Percentiles rank a stretch among this genome's conserved stretches.
Conservation (phyloP, 1,284 basidiomycete genomes). For the Sporisorium exsertum region DNA sequence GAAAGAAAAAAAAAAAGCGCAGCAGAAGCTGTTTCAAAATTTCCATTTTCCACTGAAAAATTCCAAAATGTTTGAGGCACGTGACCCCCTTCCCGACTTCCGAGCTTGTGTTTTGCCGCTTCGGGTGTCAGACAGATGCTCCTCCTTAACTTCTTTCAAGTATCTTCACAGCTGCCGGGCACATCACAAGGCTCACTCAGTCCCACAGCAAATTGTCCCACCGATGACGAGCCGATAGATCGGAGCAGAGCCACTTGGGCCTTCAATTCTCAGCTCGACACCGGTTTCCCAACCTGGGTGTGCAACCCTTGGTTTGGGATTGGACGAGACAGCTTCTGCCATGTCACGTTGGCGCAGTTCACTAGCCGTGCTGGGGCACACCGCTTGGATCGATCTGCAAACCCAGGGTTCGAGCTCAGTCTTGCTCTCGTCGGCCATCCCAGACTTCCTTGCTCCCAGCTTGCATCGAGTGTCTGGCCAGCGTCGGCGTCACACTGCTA, state of each 20-base stretch:
- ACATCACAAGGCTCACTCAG: background rate
- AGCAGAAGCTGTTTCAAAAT: constrained; percentile 2
- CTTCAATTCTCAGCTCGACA: background rate
- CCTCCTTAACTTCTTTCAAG: background rate
- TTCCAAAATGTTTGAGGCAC: constrained; percentile 1
- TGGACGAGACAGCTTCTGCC: background rate
- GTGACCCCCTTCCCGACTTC: constrained; percentile 28
- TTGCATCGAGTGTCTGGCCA: background rate
- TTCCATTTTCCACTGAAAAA: constrained; percentile 6
- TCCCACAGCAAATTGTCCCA: background rate
- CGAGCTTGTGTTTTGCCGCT: constrained; percentile 3
- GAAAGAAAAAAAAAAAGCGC: constrained; percentile 14
- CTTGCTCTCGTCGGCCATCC: background rate
- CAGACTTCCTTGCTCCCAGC: constrained; percentile 32
- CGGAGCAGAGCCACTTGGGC: too few species aligned
- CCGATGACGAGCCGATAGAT: background rate
- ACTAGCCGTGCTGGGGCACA: constrained; percentile 8
- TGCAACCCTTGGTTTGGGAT: background rate
- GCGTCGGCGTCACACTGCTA: constrained; percentile 12
- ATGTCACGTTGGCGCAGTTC: constrained; percentile 22
- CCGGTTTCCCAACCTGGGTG: background rate
- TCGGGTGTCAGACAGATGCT: too few species aligned
- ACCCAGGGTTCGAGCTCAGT: background rate
- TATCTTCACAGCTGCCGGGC: background rate
- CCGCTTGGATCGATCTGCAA: background rate